phyloP scores from a whole-genome alignment of 495 filamentous ascomycete genomes.

The Neurospora intermedia region DNA sequence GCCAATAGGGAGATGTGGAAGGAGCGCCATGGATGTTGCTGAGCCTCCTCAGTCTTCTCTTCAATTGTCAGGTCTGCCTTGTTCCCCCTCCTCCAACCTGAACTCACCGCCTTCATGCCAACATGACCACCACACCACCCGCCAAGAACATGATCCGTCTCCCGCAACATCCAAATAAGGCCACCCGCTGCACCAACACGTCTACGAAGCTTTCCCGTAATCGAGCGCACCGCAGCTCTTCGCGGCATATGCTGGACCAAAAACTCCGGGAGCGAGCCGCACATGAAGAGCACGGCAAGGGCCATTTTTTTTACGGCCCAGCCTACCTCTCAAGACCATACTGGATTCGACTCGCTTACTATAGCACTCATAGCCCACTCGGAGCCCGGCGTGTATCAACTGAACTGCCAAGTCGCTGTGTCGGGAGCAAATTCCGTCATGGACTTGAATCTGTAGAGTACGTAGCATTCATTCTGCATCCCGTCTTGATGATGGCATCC shows the following conservation, averaged over 20 bases:
- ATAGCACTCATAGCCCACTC: no score
- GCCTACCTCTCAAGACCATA: neutral
- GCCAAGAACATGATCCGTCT: neutral
- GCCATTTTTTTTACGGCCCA: neutral
- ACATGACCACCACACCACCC: neutral
- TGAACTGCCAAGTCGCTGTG: neutral
- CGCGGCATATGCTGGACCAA: neutral
- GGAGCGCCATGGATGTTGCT: neutral
- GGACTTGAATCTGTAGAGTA: neutral
- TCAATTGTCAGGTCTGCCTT: neutral
- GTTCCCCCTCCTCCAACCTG: neutral
- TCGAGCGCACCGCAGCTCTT: neutral
- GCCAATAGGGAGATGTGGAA: neutral
- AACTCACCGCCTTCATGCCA: neutral
- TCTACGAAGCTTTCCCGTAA: neutral
- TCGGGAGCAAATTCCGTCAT: neutral
- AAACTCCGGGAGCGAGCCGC: neutral
- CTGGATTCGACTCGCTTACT: no score
- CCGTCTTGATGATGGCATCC: neutral
- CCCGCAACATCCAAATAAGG: neutral
- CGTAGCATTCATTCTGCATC: neutral
- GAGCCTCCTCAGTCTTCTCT: neutral
- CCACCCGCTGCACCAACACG: neutral
- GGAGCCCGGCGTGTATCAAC: neutral
- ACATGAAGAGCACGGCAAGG: neutral